Base-by-base conservation (phyloP, 164 flowering plant species). In the Aristolochia contorta region DNA sequence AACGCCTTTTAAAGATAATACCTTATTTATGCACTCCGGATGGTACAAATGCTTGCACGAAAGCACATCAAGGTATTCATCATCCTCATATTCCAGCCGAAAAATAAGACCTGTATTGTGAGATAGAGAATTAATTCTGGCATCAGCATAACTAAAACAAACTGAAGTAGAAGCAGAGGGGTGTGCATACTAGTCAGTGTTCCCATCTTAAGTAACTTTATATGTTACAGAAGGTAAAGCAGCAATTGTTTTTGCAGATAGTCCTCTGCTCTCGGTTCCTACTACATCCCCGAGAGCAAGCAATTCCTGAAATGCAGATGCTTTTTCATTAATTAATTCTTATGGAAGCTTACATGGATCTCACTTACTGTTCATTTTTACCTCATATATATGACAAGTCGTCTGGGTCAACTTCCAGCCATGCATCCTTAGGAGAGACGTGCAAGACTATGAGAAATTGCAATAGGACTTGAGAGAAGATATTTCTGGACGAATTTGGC, bases 331-430 rank as follows among this genome's bases (percentile, higher is more conserved):
- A 53, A 22, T n/a, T 2, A 50, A 22, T 5, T 50, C 12, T 50
- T 50, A 18, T 4, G 16, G 30, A 27, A 24, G 16, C 5, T 22
- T 10, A 22, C 23, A 12, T 53, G 23, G 32, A 37, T 37, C 10
- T 6, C 56, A 53, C 56, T 3, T 3, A 22, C 9, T n/a, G 15
- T 23, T 49, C 30, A 49, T 0, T 12, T 27, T 48, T 70, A 91
- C 98, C 92, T 91, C 98, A 69, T 87, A n/a, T n/a, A n/a, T n/a
- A 89, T 46, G 96, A 91, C 56, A 91, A 76, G 56, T 91, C 96
- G 77, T 89, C 98, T 33, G 98, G 95, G 75, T 91, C 98, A 66
- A 87, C 80, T 46, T 84, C 98, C 57, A 85, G 91, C 92, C 92
- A 91, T 16, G 83, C 61, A 72, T 84, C 91, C 98, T 91, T 78